A percentile compares a stretch with the other conserved stretches of the same genome.
These are phyloP conservation scores for Morella rubra DNA, from an alignment of 306 rosid species.

Conservation along the genomic window DNA sequence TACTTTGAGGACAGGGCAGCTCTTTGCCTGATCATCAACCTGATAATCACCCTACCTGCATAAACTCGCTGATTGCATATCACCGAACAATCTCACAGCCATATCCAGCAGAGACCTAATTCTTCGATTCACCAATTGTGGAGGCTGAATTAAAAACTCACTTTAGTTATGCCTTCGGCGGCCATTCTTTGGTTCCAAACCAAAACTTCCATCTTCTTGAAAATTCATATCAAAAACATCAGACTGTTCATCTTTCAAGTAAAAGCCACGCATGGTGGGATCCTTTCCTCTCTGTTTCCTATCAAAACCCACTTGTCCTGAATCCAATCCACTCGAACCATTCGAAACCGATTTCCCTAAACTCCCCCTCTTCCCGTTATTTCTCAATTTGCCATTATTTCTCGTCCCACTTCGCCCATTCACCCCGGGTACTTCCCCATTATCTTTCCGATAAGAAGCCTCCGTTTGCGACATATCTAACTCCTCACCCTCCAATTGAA, in stretches of 20 bases:
- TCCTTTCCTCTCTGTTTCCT: conserved; percentile 38
- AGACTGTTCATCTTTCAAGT: conserved; percentile 35
- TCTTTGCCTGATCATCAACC: conserved; percentile 3
- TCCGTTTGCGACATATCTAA: conserved; percentile 21
- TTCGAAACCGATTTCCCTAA: conserved; percentile 28
- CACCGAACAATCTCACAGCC: conserved; percentile 3
- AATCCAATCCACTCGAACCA: conserved; percentile 35
- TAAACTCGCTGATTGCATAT: neutral
- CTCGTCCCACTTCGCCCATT: conserved; percentile 22
- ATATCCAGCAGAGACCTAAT: neutral
- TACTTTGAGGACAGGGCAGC: conserved; percentile 1
- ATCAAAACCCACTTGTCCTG: conserved; percentile 40
- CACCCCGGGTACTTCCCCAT: conserved; percentile 6
- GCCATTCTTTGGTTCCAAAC: conserved; percentile 38
- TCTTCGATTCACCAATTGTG: neutral
- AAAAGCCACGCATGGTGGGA: conserved; percentile 24
- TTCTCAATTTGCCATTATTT: conserved; percentile 36
- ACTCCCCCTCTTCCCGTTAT: conserved; percentile 37
- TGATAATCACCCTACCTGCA: conserved; percentile 3
- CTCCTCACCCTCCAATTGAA: conserved; percentile 22
- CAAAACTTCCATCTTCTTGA: conserved; percentile 68
- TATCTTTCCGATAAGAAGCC: conserved; percentile 24
- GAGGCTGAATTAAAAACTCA: neutral
- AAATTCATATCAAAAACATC: conserved; percentile 74
- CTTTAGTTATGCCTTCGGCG: conserved; percentile 3